Conservation (phyloP, 352 stramenopile genomes). For the Globisporangium middletonii region DNA sequence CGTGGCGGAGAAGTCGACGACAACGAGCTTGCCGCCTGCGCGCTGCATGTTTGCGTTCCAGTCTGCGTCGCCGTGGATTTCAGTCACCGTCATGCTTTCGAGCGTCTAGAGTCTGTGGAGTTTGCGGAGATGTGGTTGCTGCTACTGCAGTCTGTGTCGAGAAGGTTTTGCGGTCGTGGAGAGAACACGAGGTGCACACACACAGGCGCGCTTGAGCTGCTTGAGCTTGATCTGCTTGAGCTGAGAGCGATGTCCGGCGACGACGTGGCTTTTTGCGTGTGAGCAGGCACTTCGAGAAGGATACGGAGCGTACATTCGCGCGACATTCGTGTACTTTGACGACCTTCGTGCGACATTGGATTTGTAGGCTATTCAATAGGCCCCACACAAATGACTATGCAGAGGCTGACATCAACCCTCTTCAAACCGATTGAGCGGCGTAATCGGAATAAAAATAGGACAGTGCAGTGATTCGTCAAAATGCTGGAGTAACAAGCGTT, state of each 20-base stretch:
- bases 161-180: too few relatives aligned
- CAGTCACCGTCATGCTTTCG: slow-evolving; percentile 53
- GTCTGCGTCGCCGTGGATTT: slow-evolving; percentile 66
- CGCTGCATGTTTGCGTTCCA: slow-evolving; percentile 75
- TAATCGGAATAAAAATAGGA: too few relatives aligned
- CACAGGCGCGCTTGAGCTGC: not conserved
- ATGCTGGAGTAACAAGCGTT: too few relatives aligned
- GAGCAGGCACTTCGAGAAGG: not conserved
- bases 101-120: too few relatives aligned
- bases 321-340: not conserved
- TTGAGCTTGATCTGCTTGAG: not conserved
- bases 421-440: too few relatives aligned
- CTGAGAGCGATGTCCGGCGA: not conserved
- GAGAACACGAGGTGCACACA: not conserved
- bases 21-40: slow-evolving; percentile 83
- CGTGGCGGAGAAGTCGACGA: slow-evolving; percentile 82
- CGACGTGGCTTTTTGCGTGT: not conserved
- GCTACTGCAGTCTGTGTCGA: too few relatives aligned
- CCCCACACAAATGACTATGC: too few relatives aligned
- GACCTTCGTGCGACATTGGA: not conserved
- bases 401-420: too few relatives aligned
- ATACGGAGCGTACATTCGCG: slow-evolving; percentile 1
- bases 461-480: too few relatives aligned
- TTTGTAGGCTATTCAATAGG: too few relatives aligned
- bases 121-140: too few relatives aligned